These are phyloP conservation scores for Lophiostoma macrostomum DNA, from an alignment of 495 filamentous ascomycete genomes.

Conservation along the genomic window DNA sequence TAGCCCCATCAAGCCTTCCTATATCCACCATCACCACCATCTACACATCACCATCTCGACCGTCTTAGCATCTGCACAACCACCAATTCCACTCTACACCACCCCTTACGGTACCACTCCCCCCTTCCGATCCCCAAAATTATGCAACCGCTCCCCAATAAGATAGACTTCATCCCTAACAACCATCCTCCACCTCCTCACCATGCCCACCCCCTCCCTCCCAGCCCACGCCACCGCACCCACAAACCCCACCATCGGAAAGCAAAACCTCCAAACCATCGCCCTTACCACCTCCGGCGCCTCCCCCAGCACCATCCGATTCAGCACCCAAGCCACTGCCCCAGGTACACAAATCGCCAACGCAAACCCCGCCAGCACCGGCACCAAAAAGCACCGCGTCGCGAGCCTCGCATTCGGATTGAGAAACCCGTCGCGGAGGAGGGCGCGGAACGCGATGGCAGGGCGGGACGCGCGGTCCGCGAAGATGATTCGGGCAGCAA, in stretches of 20 bases:
- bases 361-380: constrained; percentile 57
- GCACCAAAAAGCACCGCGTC: constrained; percentile 79
- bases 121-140: constrained; percentile 64
- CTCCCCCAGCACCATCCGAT: constrained; percentile 11
- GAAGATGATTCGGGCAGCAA: constrained; percentile 69
- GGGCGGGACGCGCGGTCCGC: constrained; percentile 62
- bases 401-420: constrained; percentile 75
- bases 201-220: constrained; percentile 48
- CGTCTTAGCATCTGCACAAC: no score
- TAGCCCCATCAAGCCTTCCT: no score
- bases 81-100: background rate
- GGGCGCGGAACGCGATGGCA: constrained; percentile 67
- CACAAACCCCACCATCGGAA: constrained; percentile 27
- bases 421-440: constrained; percentile 75
- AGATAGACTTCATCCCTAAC: constrained; percentile 94
- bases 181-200: constrained; percentile 69
- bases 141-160: constrained; percentile 90
- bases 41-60: no score
- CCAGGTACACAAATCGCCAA: constrained; percentile 60
- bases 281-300: constrained; percentile 13
- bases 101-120: background rate
- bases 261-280: constrained; percentile 36
- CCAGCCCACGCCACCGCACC: constrained; percentile 49
- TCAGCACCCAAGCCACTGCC: constrained; percentile 33
- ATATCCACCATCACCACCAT: no score